Conservation (phyloP, 257 asterid genomes). For the Leonotis leonurus region DNA sequence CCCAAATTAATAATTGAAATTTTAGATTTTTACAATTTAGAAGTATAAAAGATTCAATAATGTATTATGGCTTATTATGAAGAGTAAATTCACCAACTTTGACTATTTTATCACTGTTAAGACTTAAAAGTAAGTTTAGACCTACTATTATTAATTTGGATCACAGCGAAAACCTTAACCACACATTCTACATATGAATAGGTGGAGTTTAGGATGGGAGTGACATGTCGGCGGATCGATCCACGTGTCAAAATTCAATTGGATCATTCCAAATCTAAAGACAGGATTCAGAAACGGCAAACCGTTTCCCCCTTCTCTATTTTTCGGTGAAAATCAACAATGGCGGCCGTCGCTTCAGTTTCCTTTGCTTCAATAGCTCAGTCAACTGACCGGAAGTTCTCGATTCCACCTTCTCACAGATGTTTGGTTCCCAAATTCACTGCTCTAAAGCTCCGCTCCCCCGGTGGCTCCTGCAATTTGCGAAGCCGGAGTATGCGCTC, state of each 20-base stretch:
- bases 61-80: too few species aligned
- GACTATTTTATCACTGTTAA: too few species aligned
- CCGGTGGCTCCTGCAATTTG: constrained; percentile 23
- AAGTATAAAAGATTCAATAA: too few species aligned
- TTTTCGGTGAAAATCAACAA: constrained; percentile 2
- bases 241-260: constrained; percentile 8
- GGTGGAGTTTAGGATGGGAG: neutral
- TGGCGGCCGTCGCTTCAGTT: constrained; percentile 49
- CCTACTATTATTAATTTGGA: neutral
- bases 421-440: constrained; percentile 13
- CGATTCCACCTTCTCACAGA: constrained; percentile 19
- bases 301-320: constrained; percentile 16
- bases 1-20: too few species aligned
- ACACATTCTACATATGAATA: neutral
- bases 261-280: constrained; percentile 7
- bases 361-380: constrained; percentile 39
- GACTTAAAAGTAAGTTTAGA: too few species aligned
- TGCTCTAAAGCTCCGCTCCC: constrained; percentile 35
- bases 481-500: constrained; percentile 22
- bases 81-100: too few species aligned
- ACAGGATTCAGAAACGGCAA: constrained; percentile 10
- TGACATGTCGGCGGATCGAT: constrained; percentile 15
- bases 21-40: too few species aligned
- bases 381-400: constrained; percentile 33
- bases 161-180: neutral